phyloP scores from a whole-genome alignment of 805 yeast genomes.

The Phaffomyces thermotolerans region DNA sequence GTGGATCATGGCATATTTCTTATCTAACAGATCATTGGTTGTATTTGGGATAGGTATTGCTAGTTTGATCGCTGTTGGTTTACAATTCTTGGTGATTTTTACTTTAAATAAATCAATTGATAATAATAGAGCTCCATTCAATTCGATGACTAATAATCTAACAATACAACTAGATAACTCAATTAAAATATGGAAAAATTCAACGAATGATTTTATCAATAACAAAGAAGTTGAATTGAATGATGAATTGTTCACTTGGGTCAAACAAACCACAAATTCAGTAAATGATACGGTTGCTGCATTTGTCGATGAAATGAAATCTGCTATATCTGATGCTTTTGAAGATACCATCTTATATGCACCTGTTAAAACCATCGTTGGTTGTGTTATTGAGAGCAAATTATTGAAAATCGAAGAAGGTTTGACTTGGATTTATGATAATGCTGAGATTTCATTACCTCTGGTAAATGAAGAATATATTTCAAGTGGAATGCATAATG shows the following conservation, averaged over 20 bases:
- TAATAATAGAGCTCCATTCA: conserved; percentile 11
- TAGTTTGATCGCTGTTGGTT: conserved; percentile 46
- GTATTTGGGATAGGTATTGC: conserved; percentile 47
- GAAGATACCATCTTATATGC: conserved; percentile 57
- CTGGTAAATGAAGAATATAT: conserved; percentile 32
- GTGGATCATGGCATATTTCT: conserved; percentile 37
- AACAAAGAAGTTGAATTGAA: conserved; percentile 49
- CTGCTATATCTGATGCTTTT: conserved; percentile 51
- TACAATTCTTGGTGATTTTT: conserved; percentile 46
- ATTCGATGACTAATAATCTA: conserved; percentile 5
- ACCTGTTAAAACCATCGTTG: conserved; percentile 61
- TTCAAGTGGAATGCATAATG: conserved; percentile 11
- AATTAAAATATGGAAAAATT: conserved; percentile 41
- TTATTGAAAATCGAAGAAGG: conserved; percentile 60
- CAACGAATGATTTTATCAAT: conserved; percentile 49
- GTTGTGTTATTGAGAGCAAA: conserved; percentile 76
- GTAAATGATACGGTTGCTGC: conserved; percentile 53
- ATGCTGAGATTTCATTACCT: conserved; percentile 56
- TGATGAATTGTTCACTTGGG: conserved; percentile 57
- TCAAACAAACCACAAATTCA: conserved; percentile 46
- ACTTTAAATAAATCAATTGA: conserved; percentile 17
- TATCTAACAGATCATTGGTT: conserved; percentile 44
- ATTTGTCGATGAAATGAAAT: conserved; percentile 54
- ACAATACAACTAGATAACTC: conserved; percentile 25
- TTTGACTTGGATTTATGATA: conserved; percentile 66